phyloP scores from a whole-genome alignment of 768 basidiomycete genomes.

The Auricularia auricula-judae region DNA sequence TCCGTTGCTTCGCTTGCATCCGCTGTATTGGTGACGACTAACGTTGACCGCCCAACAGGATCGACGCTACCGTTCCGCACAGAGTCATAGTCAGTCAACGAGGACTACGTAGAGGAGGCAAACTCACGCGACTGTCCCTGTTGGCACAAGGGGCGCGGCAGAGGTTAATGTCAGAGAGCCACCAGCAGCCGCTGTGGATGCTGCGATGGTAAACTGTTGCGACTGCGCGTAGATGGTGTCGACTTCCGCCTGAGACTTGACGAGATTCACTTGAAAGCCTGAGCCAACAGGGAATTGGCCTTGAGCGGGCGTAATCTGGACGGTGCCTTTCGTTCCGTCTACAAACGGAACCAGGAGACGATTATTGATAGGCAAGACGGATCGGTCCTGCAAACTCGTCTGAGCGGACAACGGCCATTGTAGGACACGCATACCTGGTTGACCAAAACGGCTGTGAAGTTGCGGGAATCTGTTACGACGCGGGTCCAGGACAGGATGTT shows the following conservation, averaged over 20 bases:
- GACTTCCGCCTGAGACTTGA: constrained; percentile 34
- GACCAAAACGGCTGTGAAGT: constrained; percentile 58
- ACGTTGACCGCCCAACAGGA: too few relatives aligned
- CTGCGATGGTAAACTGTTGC: constrained; percentile 40
- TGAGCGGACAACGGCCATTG: background rate
- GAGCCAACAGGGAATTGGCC: constrained; percentile 55
- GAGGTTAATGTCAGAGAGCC: background rate
- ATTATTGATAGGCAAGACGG: constrained; percentile 18
- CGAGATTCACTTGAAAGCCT: constrained; percentile 65
- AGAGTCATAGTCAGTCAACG: too few relatives aligned
- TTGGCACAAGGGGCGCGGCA: background rate
- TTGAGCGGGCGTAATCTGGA: constrained; percentile 41
- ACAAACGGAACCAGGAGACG: constrained; percentile 49
- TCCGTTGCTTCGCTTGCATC: too few relatives aligned
- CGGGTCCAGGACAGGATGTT: constrained; percentile 50
- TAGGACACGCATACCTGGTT: constrained; percentile 38
- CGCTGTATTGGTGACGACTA: too few relatives aligned
- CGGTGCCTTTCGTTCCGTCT: constrained; percentile 30
- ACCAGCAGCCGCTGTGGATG: constrained; percentile 1
- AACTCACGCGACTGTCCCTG: too few relatives aligned
- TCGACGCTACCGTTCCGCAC: too few relatives aligned
- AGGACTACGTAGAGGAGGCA: too few relatives aligned
- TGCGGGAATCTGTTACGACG: constrained; percentile 53
- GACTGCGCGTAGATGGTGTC: constrained; percentile 64
- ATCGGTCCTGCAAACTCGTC: constrained; percentile 21